Base-by-base conservation (phyloP, 1,139 yeast species). In the Candida pseudocylindracea region DNA sequence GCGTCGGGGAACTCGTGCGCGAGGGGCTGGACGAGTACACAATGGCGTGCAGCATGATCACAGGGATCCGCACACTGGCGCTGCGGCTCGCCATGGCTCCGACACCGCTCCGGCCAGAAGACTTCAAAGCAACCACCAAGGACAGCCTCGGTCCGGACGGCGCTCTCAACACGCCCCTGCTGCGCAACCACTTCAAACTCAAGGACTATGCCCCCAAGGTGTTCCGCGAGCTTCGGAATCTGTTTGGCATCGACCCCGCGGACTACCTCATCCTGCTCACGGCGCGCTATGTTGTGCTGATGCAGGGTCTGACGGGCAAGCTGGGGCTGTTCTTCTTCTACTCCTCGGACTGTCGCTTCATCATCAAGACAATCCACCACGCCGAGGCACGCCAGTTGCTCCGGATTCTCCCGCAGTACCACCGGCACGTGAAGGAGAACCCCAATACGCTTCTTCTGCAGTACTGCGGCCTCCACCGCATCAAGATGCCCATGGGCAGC, bases 151-250 rank as follows among this genome's bases (percentile, higher is more conserved):
- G 79, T 45, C 64, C 75, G 46, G 76, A 75, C 37, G 96, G 96
- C 7, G 80, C 79, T 44, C 93, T 80, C 45, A 55, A 76, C 42
- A 83, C 94, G 1, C 96, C 96, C 0, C 75, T 91, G 1, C 79
- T 95, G 0, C 81, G 78, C 49, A 88, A 85, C 52, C 95, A 85
- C 43, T 91, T 91, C 60, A 88, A 88, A 49, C 91, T 91, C 51
- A 91, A 91, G 54, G 98, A 91, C 50, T 91, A 91, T 50, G 67
- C 88, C 26, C 99, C 99, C 0, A 81, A 78, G 52, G 95, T 91
- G 2, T 91, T 91, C 48, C 59, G 96, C 32, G 93, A 81, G 43
- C 55, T 91, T 36, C 58, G 98, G 35, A 60, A 67, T 9, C 49
- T 69, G 30, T 91, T 91, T 54, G 83, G 85, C 12, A 62, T 91